phyloP scores from a whole-genome alignment of 352 stramenopile genomes.

The Phytopythium vexans region DNA sequence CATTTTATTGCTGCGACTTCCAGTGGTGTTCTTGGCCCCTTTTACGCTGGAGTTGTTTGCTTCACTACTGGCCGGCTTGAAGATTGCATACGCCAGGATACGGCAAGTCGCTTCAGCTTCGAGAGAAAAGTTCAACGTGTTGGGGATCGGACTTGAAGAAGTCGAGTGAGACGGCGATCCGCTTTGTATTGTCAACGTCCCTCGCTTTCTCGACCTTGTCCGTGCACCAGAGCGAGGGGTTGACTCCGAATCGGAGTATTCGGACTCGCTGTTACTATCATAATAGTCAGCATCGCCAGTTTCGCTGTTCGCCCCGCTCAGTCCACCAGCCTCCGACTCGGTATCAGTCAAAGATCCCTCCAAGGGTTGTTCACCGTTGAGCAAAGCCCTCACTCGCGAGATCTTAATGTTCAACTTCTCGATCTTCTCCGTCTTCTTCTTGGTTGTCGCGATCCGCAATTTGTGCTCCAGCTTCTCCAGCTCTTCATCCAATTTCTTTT shows the following conservation, averaged over 20 bases:
- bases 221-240: slow-evolving; percentile 15
- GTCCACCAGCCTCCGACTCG: slow-evolving; percentile 29
- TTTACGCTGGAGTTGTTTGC: slow-evolving; percentile 14
- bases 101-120: slow-evolving; percentile 80
- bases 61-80: slow-evolving; percentile 39
- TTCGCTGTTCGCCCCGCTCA: slow-evolving; percentile 23
- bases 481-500: slow-evolving; percentile 89
- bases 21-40: slow-evolving; percentile 12
- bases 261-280: slow-evolving; percentile 87
- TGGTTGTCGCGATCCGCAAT: slow-evolving; percentile 83
- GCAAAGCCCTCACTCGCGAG: slow-evolving; percentile 63
- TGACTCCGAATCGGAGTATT: slow-evolving; percentile 74
- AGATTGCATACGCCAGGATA: slow-evolving; percentile 77
- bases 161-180: slow-evolving; percentile 15
- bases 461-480: slow-evolving; percentile 90
- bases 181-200: slow-evolving; percentile 18
- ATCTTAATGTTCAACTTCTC: slow-evolving; percentile 84
- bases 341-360: slow-evolving; percentile 38
- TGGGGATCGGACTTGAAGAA: slow-evolving; percentile 28
- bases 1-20: slow-evolving; percentile 54
- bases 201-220: slow-evolving; percentile 23
- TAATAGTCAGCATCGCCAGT: slow-evolving; percentile 45
- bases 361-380: slow-evolving; percentile 70
- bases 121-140: slow-evolving; percentile 78
- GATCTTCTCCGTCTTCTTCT: slow-evolving; percentile 90